phyloP scores from a whole-genome alignment of 148 eudicot species.

The Nepenthes gracilis region DNA sequence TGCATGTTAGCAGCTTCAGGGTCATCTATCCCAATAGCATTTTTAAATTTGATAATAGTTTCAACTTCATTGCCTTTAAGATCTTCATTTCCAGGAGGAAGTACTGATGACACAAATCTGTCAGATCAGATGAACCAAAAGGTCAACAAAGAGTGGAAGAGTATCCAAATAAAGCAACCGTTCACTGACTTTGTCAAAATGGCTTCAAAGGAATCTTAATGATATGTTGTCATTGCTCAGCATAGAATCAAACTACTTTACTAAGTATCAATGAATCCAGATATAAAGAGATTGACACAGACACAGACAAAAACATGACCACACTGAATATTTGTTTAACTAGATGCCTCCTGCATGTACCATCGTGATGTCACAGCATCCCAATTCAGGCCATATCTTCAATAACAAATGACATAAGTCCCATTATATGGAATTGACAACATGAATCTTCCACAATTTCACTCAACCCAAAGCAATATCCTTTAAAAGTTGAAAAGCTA shows the following conservation, averaged over 20 bases:
- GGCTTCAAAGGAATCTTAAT: neutral
- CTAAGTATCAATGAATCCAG: neutral
- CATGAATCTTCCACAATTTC: too few species aligned
- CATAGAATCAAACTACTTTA: too few species aligned
- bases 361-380: too few species aligned
- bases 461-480: too few species aligned
- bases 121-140: constrained; percentile 4
- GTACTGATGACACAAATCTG: constrained; percentile 66
- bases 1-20: constrained; percentile 99
- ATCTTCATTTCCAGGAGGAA: constrained; percentile 72
- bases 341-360: too few species aligned
- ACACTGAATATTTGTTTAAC: too few species aligned
- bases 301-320: neutral
- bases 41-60: constrained; percentile 59
- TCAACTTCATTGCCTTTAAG: constrained; percentile 88
- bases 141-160: neutral
- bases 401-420: too few species aligned
- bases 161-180: neutral
- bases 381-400: too few species aligned
- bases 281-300: neutral
- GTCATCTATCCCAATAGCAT: constrained; percentile 83
- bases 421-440: too few species aligned
- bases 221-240: neutral
- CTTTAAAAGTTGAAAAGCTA: too few species aligned
- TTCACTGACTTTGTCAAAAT: neutral